Conservation (phyloP, 306 rosid species). For the Mimosa pudica region DNA sequence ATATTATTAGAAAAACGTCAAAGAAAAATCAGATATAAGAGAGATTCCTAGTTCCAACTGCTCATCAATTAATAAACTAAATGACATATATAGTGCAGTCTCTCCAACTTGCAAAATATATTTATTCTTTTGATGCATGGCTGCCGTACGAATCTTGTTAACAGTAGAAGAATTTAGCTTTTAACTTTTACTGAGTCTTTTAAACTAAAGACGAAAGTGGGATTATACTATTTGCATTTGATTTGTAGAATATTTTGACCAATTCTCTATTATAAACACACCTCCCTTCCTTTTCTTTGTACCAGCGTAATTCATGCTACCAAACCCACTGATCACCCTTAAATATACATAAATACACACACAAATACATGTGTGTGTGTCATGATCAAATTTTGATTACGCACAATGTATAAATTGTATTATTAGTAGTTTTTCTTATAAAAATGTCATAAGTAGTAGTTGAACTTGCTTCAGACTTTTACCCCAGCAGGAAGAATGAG, state of each 20-base stretch:
- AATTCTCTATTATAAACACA: neutral
- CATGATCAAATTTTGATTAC: neutral
- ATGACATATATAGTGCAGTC: neutral
- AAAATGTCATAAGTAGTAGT: neutral
- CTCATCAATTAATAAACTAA: neutral
- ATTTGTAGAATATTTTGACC: constrained; percentile 5
- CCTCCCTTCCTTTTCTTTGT: neutral
- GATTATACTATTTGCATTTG: neutral
- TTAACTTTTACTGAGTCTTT: neutral
- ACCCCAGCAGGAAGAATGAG: neutral
- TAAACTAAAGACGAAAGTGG: neutral
- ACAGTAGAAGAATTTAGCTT: neutral
- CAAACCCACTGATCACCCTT: neutral
- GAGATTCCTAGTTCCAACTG: neutral
- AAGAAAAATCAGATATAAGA: neutral
- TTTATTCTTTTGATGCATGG: neutral
- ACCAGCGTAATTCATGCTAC: neutral
- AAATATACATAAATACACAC: too few relatives aligned
- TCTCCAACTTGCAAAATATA: neutral
- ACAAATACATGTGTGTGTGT: too few relatives aligned
- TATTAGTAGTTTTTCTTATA: too few relatives aligned
- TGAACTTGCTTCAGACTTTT: neutral
- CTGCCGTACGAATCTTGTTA: neutral
- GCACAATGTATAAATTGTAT: neutral
- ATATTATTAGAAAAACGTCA: neutral